phyloP scores from a whole-genome alignment of 352 stramenopile species.

The Sclerospora graminicola region DNA sequence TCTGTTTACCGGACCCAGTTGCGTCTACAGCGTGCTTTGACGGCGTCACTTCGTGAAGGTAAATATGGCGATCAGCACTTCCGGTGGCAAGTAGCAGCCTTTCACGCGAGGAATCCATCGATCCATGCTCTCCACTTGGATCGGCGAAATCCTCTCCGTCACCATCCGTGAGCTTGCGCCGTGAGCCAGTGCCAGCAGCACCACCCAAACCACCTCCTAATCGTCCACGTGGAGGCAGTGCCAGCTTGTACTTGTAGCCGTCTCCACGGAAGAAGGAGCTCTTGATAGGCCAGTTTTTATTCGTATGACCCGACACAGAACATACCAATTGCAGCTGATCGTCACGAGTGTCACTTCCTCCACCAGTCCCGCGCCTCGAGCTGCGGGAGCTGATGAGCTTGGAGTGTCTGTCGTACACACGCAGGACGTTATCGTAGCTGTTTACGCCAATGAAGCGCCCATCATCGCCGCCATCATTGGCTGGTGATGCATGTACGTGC shows the following conservation, averaged over 20 bases:
- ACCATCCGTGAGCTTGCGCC: slow-evolving; percentile 72
- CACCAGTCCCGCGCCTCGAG: slow-evolving; percentile 15
- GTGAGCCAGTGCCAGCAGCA: slow-evolving; percentile 19
- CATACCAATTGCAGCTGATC: slow-evolving; percentile 76
- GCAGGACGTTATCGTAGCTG: slow-evolving; percentile 86
- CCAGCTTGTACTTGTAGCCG: slow-evolving; percentile 81
- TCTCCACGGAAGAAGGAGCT: slow-evolving; percentile 84
- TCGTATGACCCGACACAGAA: slow-evolving; percentile 79
- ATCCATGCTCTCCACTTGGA: slow-evolving; percentile 23
- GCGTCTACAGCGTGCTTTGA: slow-evolving; percentile 29
- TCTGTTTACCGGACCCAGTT: slow-evolving; percentile 19
- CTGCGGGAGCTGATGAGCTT: slow-evolving; percentile 65
- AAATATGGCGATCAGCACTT: slow-evolving; percentile 83
- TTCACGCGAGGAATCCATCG: slow-evolving; percentile 39
- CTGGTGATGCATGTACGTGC: slow-evolving; percentile 71
- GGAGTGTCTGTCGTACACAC: slow-evolving; percentile 77
- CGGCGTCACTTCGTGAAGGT: slow-evolving; percentile 75
- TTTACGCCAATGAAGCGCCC: slow-evolving; percentile 77
- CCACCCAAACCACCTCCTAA: slow-evolving; percentile 12
- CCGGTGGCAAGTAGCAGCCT: slow-evolving; percentile 75
- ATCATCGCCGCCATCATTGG: slow-evolving; percentile 56
- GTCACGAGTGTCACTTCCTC: slow-evolving; percentile 28
- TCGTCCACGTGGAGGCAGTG: slow-evolving; percentile 28
- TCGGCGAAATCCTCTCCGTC: slow-evolving; percentile 63
- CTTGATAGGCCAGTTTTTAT: slow-evolving; percentile 89